Conservation (phyloP, 2,329 filamentous ascomycete species). For the Leptographium lundbergii region DNA sequence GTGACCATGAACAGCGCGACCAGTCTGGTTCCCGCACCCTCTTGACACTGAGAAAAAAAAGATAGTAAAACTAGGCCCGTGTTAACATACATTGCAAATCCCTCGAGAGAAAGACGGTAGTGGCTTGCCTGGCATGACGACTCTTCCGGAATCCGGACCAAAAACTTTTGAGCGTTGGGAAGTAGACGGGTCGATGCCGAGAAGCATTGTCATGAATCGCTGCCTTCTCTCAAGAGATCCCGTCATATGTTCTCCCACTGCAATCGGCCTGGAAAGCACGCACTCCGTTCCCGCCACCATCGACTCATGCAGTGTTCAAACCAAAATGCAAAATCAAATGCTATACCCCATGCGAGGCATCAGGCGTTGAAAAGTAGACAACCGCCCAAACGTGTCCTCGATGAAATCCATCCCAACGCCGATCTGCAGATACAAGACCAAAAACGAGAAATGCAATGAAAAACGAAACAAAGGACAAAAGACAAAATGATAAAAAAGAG, state of each 20-base stretch:
- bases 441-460: constrained; percentile 3
- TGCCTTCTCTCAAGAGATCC: constrained; percentile 3
- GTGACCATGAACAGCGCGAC: constrained; percentile 1
- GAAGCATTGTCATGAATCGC: background rate
- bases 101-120: constrained; percentile 53
- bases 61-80: constrained; percentile 17
- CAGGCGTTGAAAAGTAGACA: background rate
- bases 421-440: background rate
- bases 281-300: background rate
- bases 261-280: background rate
- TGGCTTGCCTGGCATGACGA: constrained; percentile 48
- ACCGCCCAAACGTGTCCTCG: background rate
- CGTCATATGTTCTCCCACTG: background rate
- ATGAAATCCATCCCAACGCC: background rate
- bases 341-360: background rate
- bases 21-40: background rate
- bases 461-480: constrained; percentile 2
- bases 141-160: background rate
- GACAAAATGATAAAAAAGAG: constrained; percentile 5
- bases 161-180: background rate
- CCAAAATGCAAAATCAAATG: background rate
- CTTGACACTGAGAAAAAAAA: background rate
- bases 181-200: background rate
- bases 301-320: background rate
- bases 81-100: constrained; percentile 53